Conservation (phyloP, 2,329 filamentous ascomycete species). For the Aspergillus hortae region DNA sequence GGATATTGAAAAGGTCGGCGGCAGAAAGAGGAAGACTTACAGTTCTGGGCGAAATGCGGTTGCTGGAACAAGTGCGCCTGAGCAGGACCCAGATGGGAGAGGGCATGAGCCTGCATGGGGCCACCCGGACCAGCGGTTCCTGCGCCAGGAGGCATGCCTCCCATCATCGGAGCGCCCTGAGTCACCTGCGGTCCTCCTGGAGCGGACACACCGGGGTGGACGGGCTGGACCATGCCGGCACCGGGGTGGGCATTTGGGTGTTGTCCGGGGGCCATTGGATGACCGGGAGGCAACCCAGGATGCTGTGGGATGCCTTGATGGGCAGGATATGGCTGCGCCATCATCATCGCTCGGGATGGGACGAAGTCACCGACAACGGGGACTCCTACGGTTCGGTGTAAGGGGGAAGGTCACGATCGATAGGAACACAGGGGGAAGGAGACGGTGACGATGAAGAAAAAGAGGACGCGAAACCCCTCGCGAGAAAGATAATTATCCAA, state of each 20-base stretch:
- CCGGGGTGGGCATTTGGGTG: constrained; percentile 56
- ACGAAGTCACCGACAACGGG: constrained; percentile 32
- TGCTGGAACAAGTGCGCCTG: constrained; percentile 55
- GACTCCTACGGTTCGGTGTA: constrained; percentile 22
- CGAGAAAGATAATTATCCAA: constrained; percentile 2
- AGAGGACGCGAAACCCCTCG: constrained; percentile 1
- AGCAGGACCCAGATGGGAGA: constrained; percentile 56
- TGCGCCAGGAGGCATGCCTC: constrained; percentile 58
- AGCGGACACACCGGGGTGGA: constrained; percentile 60
- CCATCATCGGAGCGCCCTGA: constrained; percentile 62
- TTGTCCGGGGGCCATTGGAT: constrained; percentile 57
- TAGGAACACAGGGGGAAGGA: background rate
- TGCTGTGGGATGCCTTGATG: constrained; percentile 58
- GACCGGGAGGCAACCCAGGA: constrained; percentile 57
- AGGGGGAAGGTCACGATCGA: constrained; percentile 5
- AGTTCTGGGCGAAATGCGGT: constrained; percentile 41
- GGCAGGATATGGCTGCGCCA: constrained; percentile 55
- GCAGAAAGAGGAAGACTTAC: constrained; percentile 27
- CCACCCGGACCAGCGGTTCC: constrained; percentile 50
- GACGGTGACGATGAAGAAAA: constrained; percentile 2
- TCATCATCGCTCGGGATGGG: constrained; percentile 47
- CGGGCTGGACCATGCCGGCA: constrained; percentile 51
- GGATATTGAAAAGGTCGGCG: background rate
- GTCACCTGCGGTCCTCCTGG: constrained; percentile 57
- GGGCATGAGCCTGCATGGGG: constrained; percentile 54